These are phyloP conservation scores for Extremus antarcticus DNA, from an alignment of 495 filamentous ascomycete genomes.

Conservation along the genomic window DNA sequence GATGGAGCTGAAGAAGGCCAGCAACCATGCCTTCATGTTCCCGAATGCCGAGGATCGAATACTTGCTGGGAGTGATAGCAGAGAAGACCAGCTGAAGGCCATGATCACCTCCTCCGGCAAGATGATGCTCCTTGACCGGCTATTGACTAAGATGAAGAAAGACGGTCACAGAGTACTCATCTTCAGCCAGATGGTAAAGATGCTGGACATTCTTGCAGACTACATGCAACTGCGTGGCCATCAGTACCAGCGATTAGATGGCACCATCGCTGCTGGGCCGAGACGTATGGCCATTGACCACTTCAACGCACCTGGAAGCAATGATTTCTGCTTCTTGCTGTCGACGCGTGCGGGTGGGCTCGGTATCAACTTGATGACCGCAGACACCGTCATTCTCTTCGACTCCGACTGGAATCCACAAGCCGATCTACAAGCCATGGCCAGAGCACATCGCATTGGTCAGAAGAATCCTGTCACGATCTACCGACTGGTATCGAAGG, in stretches of 20 bases:
- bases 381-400: slow-evolving; percentile 94
- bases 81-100: slow-evolving; percentile 78
- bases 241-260: slow-evolving; percentile 86
- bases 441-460: slow-evolving; percentile 91
- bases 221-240: slow-evolving; percentile 85
- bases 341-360: slow-evolving; percentile 93
- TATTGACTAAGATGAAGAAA: slow-evolving; percentile 78
- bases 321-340: slow-evolving; percentile 91
- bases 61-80: slow-evolving; percentile 53
- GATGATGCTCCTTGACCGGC: slow-evolving; percentile 94
- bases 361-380: slow-evolving; percentile 97
- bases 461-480: slow-evolving; percentile 93
- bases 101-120: slow-evolving; percentile 95
- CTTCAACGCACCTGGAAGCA: slow-evolving; percentile 88
- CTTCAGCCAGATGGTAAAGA: slow-evolving; percentile 99
- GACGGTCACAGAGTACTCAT: slow-evolving; percentile 94
- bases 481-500: slow-evolving; percentile 89
- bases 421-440: slow-evolving; percentile 97
- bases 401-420: slow-evolving; percentile 99
- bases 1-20: slow-evolving; percentile 99
- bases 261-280: slow-evolving; percentile 76
- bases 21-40: slow-evolving; percentile 98
- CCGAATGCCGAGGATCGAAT: slow-evolving; percentile 82
- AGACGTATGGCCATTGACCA: slow-evolving; percentile 91
- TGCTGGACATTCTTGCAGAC: slow-evolving; percentile 90